A percentile compares a stretch with the other conserved stretches of the same genome.
phyloP scores from a whole-genome alignment of 805 yeast species.

The Myxozyma sirexii region DNA sequence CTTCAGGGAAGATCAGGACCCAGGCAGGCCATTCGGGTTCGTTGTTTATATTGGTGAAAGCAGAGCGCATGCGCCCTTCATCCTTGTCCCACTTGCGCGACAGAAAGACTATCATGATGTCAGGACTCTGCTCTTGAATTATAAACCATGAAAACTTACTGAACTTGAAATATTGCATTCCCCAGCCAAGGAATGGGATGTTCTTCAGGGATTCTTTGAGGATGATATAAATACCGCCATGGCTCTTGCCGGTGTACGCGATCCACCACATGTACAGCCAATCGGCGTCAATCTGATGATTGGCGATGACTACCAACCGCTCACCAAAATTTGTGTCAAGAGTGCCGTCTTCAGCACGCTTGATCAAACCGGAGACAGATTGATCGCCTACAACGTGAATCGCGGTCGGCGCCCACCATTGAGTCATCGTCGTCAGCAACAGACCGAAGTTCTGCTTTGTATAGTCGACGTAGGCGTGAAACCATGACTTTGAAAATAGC shows the following conservation, averaged over 20 bases:
- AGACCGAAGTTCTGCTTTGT: slow-evolving; percentile 43
- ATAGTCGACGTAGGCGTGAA: slow-evolving; percentile 40
- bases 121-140: neutral
- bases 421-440: slow-evolving; percentile 38
- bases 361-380: slow-evolving; percentile 37
- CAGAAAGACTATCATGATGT: slow-evolving; percentile 42
- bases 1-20: slow-evolving; percentile 87
- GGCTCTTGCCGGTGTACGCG: slow-evolving; percentile 65
- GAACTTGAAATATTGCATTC: slow-evolving; percentile 78
- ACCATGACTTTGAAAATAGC: slow-evolving; percentile 35
- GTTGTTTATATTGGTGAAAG: slow-evolving; percentile 57
- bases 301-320: slow-evolving; percentile 71
- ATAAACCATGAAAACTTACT: slow-evolving; percentile 32
- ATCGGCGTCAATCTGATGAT: slow-evolving; percentile 92
- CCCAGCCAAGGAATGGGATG: slow-evolving; percentile 80
- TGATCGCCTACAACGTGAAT: slow-evolving; percentile 39
- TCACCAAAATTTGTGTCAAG: slow-evolving; percentile 46
- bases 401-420: slow-evolving; percentile 40
- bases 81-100: slow-evolving; percentile 87
- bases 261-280: slow-evolving; percentile 93
- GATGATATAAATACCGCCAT: slow-evolving; percentile 69
- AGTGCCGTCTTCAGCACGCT: slow-evolving; percentile 31
- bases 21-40: slow-evolving; percentile 57
- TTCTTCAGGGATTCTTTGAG: slow-evolving; percentile 71
- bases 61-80: slow-evolving; percentile 57